phyloP scores from a whole-genome alignment of 352 stramenopile genomes.

The Phytophthora hibernalis region DNA sequence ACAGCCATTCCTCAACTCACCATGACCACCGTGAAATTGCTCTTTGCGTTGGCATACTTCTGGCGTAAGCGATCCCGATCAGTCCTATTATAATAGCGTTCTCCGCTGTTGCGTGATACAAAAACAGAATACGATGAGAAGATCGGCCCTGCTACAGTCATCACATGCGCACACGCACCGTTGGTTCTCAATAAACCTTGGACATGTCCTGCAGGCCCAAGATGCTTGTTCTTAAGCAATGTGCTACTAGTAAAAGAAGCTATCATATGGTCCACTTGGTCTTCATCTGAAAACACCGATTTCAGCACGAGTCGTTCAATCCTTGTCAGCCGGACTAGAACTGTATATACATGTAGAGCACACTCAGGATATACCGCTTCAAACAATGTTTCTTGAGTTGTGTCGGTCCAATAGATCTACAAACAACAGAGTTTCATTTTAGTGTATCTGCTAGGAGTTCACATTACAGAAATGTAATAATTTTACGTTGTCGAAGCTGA shows the following conservation, averaged over 20 bases:
- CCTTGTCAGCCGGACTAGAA: not conserved
- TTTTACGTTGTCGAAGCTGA: slow-evolving; percentile 83
- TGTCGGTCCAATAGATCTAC: slow-evolving; percentile 87
- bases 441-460: not conserved
- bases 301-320: slow-evolving; percentile 52
- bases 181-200: slow-evolving; percentile 33
- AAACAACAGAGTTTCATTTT: not conserved
- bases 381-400: slow-evolving; percentile 73
- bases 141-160: too few relatives aligned
- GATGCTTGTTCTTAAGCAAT: slow-evolving; percentile 18
- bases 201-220: slow-evolving; percentile 7
- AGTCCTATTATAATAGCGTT: slow-evolving; percentile 57
- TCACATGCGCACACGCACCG: slow-evolving; percentile 26
- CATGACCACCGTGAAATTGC: slow-evolving; percentile 73
- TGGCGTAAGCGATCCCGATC: slow-evolving; percentile 75
- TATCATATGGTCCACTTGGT: slow-evolving; percentile 2
- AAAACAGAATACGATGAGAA: not conserved
- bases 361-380: slow-evolving; percentile 50
- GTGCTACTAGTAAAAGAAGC: slow-evolving; percentile 6
- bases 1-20: slow-evolving; percentile 33
- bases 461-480: not conserved
- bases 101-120: slow-evolving; percentile 26
- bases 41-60: slow-evolving; percentile 87
- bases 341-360: not conserved
- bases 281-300: slow-evolving; percentile 63